A percentile compares a stretch with the other conserved stretches of the same genome.
Conservation (phyloP, 306 rosid genomes). For the Dryas octopetala region DNA sequence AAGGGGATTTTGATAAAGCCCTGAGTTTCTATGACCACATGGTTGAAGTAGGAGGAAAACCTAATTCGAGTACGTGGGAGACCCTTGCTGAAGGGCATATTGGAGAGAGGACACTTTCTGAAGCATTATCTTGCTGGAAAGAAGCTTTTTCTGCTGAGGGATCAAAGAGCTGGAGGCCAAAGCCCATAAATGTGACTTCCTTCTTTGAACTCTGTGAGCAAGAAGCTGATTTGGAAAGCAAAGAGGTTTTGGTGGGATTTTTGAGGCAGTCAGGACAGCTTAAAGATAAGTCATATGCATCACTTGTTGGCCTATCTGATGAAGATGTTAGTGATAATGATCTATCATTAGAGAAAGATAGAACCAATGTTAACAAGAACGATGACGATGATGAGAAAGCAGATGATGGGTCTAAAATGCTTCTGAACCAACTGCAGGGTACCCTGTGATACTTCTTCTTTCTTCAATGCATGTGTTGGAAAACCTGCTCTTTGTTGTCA, state of each 20-base stretch:
- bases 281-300: conserved; percentile 48
- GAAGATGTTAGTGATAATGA: conserved; percentile 26
- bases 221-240: conserved; percentile 48
- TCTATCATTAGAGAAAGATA: conserved; percentile 24
- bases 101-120: conserved; percentile 48
- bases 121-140: conserved; percentile 68
- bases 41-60: conserved; percentile 61
- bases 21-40: conserved; percentile 51
- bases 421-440: conserved; percentile 49
- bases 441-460: conserved; percentile 33
- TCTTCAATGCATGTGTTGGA: neutral
- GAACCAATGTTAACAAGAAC: conserved; percentile 22
- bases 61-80: conserved; percentile 89
- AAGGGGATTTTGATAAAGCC: conserved; percentile 56
- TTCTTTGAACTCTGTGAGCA: conserved; percentile 61
- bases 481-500: neutral
- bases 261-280: conserved; percentile 54
- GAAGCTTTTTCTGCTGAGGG: conserved; percentile 60
- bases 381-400: conserved; percentile 26
- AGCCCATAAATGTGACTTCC: conserved; percentile 44
- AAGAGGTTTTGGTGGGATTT: conserved; percentile 48
- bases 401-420: conserved; percentile 52
- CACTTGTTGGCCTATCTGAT: conserved; percentile 47
- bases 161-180: conserved; percentile 78
- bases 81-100: conserved; percentile 65